A percentile compares a stretch with the other conserved stretches of the same genome.
phyloP scores from a whole-genome alignment of 2,329 filamentous ascomycete genomes.

The Coniochaeta sp. region DNA sequence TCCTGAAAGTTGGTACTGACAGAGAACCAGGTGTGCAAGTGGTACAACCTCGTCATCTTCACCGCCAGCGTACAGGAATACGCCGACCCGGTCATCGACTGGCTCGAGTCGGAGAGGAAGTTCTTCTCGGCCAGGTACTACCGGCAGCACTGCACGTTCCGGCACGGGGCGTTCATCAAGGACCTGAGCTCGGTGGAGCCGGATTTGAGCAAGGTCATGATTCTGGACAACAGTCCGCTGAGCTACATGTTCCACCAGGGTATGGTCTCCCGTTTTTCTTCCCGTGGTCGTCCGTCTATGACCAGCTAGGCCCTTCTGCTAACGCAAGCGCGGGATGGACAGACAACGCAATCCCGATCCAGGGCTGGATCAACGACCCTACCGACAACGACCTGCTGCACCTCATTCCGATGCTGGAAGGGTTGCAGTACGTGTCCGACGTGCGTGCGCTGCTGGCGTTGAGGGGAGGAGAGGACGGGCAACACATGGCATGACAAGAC shows the following conservation, averaged over 20 bases:
- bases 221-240: conserved; percentile 94
- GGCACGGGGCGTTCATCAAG: conserved; percentile 96
- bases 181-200: conserved; percentile 94
- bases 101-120: conserved; percentile 93
- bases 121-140: conserved; percentile 94
- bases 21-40: conserved; percentile 67
- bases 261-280: conserved; percentile 32
- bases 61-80: conserved; percentile 98
- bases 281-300: not conserved
- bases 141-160: conserved; percentile 91
- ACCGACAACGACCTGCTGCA: conserved; percentile 94
- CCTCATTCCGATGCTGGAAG: conserved; percentile 85
- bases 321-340: conserved; percentile 3
- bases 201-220: conserved; percentile 96
- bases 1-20: not conserved
- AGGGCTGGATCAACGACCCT: conserved; percentile 98
- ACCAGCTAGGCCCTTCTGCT: not conserved
- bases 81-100: conserved; percentile 97
- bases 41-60: conserved; percentile 96
- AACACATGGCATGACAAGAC: conserved; percentile 39
- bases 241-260: conserved; percentile 99
- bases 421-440: conserved; percentile 92
- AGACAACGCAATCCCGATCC: conserved; percentile 99
- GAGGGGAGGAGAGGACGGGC: conserved; percentile 74
- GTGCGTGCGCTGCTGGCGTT: conserved; percentile 85